phyloP scores from a whole-genome alignment of 108 stramenopile species.

The Stephanodiscus minutulus region DNA sequence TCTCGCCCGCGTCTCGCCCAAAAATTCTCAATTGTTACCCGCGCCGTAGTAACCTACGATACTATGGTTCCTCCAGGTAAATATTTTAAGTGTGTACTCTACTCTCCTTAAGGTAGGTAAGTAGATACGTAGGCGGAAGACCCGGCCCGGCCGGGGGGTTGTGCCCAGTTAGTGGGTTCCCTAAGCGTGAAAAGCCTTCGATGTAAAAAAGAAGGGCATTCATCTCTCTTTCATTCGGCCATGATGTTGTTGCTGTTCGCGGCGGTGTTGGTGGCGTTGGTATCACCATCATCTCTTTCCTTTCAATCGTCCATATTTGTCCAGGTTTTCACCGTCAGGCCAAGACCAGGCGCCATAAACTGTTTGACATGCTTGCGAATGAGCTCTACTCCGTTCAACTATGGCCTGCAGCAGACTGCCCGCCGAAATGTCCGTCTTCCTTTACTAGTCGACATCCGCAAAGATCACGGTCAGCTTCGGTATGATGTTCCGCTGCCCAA shows the following conservation, averaged over 20 bases:
- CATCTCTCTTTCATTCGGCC: no score
- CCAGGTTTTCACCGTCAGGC: background rate
- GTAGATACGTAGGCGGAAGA: no score
- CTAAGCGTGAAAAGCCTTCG: no score
- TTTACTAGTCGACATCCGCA: slow-evolving; percentile 37
- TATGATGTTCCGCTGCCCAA: slow-evolving; percentile 71
- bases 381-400: slow-evolving; percentile 28
- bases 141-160: no score
- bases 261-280: background rate
- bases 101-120: no score
- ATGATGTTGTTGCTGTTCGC: background rate
- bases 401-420: slow-evolving; percentile 16
- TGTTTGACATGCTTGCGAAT: slow-evolving; percentile 24
- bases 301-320: background rate
- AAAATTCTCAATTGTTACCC: no score
- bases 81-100: no score
- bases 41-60: no score
- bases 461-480: slow-evolving; percentile 5
- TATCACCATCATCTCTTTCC: slow-evolving; percentile 5
- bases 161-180: no score
- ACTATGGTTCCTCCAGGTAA: no score
- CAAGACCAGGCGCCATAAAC: background rate
- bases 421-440: slow-evolving; percentile 45
- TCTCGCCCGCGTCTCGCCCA: no score
- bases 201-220: no score